Base-by-base conservation (phyloP, 805 yeast species). In the Zygotorulaspora danielsina region DNA sequence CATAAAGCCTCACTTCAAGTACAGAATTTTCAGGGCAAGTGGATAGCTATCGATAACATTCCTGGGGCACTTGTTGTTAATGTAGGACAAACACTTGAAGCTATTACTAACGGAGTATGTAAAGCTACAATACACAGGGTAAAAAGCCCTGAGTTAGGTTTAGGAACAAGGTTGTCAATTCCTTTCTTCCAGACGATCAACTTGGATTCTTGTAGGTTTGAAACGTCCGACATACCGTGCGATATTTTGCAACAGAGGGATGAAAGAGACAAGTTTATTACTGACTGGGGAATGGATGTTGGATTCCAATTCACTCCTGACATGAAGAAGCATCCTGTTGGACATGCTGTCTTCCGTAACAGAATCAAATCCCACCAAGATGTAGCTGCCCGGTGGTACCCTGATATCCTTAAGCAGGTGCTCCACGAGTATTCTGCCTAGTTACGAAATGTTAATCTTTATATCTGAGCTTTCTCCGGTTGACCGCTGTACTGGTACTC, bases 31-130 rank as follows among this genome's bases (percentile, higher is more conserved):
- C 68, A 71, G 34, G 81, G 81, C 7, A 58, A 72, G 18, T 78
- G 84, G 84, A 59, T 78, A 21, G 61, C 71, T 5, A 79, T 76
- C 7, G 71, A 73, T 2, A 75, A 78, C 19, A 51, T 72, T 10
- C 67, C 70, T 0, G 66, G 67, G 17, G 58, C 75, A 2, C 63
- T 75, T 33, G 81, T 78, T 6, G 78, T 78, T 2, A 76, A 75
- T 46, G 76, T 70, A 11, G 83, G 82, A 10, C 81, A 76, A 50
- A 76, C 81, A 2, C 65, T 78, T 30, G 82, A 78, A 53, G 79
- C 80, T 1, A 59, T 78, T 27, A 73, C 81, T 5, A 69, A 69
- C 26, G 82, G 81, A 0, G 71, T 73, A 4, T 76, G 81, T 49
- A 71, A 72, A 36, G 80, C 82, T 15, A 75, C 83, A 0, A 72